Conservation (phyloP, 2,329 filamentous ascomycete species). For the Beauveria asiatica region DNA sequence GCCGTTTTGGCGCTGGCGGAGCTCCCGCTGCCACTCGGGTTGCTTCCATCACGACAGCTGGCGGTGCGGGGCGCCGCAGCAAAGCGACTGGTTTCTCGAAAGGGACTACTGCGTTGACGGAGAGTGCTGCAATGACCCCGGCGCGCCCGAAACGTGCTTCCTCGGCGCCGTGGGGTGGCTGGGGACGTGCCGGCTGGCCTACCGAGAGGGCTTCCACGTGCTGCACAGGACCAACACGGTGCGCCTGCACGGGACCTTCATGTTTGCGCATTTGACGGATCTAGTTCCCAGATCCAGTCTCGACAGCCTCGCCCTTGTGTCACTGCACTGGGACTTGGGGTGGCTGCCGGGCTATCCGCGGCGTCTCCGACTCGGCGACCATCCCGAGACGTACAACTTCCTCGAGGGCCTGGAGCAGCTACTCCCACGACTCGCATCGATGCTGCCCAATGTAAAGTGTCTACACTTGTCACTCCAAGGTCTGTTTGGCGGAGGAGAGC, state of each 20-base stretch:
- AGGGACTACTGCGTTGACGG: background rate
- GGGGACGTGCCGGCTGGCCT: background rate
- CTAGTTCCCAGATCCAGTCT: background rate
- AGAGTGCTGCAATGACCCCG: background rate
- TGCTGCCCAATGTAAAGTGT: background rate
- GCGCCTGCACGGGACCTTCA: background rate
- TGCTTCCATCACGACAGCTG: background rate
- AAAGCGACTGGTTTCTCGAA: background rate
- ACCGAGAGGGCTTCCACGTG: background rate
- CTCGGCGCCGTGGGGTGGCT: background rate
- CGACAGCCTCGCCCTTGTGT: background rate
- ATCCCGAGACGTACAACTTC: background rate
- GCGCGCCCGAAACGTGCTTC: background rate
- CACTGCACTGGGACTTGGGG: background rate
- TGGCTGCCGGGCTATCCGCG: background rate
- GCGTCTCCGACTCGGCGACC: background rate
- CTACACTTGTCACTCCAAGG: background rate
- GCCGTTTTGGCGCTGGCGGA: slow-evolving; percentile 3
- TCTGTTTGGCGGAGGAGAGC: background rate
- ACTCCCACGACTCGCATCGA: background rate
- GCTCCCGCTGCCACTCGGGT: background rate
- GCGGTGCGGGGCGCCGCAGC: background rate
- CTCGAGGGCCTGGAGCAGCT: background rate
- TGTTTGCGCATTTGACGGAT: background rate
- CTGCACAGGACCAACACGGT: background rate